Evolutionary conservation across 805 yeast species (phyloP), one percentile per base, ranked within the genome.

Genomic region (Kodamaea sagamina): DNA sequence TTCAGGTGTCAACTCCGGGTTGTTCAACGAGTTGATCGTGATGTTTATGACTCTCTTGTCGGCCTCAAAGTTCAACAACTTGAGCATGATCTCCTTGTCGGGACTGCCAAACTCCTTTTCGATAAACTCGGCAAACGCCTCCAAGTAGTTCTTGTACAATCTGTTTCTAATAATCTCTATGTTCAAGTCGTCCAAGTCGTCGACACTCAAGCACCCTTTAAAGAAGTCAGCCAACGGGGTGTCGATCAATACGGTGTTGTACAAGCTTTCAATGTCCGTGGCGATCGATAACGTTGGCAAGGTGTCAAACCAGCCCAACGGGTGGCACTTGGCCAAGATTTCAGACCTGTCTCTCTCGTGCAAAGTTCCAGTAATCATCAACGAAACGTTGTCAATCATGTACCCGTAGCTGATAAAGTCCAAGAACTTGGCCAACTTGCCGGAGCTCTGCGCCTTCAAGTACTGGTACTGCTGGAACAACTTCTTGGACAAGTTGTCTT

Each of bases 141-240:
- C 95, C 57, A 93, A 75, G 62, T 93, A 93, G 26, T 96, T 96
- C 63, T 88, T 85, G 79, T 86, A 93, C 43, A 93, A 76, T 53
- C 83, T 84, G 71, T 93, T 95, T 68, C 97, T 81, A 47, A 93
- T 82, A 57, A 93, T 85, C 65, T 93, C 99, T 59, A 93, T 92
- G 69, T 95, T 93, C 61, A 92, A 74, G 64, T 93, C 99, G 58
- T 90, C 97, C 62, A 93, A 76, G 65, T 89, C 96, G 53, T 87
- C 89, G 15, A 86, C 89, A 10, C 86, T 75, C 47, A 93, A 74
- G 63, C 96, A 88, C 59, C 85, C 88, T 61, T 88, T 84, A 74
- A 93, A 93, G 68, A 90, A 93, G 31, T 97, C 96, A 1, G 99
- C 98, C 61, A 93, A 77, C 4, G 99, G 99, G 5, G 99, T 93